These are phyloP conservation scores for Talaromyces verruculosus DNA, from an alignment of 2,329 filamentous ascomycete species.

Conservation along the genomic window DNA sequence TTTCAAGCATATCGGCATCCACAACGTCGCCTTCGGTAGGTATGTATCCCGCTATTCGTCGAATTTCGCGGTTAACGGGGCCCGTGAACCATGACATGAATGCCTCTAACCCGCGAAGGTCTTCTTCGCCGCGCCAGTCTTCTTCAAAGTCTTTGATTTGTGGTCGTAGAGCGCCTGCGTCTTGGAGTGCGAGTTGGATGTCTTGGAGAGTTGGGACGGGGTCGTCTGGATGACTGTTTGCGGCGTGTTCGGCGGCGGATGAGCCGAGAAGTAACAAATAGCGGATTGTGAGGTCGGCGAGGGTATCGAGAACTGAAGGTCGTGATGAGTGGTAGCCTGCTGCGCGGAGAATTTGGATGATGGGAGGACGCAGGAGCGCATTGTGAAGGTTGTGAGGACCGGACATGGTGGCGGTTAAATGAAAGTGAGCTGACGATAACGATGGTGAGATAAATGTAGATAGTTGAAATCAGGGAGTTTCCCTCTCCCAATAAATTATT, in stretches of 20 bases:
- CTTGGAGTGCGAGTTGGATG: constrained; percentile 79
- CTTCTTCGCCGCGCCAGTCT: constrained; percentile 68
- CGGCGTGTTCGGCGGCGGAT: constrained; percentile 69
- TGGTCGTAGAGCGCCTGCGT: constrained; percentile 72
- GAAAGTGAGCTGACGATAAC: background rate
- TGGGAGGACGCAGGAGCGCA: constrained; percentile 78
- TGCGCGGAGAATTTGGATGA: constrained; percentile 88
- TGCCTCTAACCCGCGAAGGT: constrained; percentile 71
- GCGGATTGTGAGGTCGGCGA: constrained; percentile 82
- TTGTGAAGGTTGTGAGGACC: constrained; percentile 59
- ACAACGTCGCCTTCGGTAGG: constrained; percentile 55
- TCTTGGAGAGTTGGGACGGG: constrained; percentile 69
- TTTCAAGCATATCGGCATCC: constrained; percentile 54
- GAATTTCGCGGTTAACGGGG: constrained; percentile 73
- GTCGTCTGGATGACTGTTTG: constrained; percentile 64
- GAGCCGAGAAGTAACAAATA: constrained; percentile 76
- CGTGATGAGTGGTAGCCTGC: constrained; percentile 83
- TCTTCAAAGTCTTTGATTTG: constrained; percentile 68
- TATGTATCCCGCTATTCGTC: constrained; percentile 74
- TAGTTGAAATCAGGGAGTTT: background rate
- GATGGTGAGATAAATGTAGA: background rate
- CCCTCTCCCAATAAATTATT: constrained; percentile 17
- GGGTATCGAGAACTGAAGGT: constrained; percentile 77
- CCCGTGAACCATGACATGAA: constrained; percentile 80
- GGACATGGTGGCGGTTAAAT: constrained; percentile 40